A percentile compares a stretch with the other conserved stretches of the same genome.
Evolutionary conservation across 441 rosid species (phyloP).

Genomic region (Theobroma grandiflorum): DNA sequence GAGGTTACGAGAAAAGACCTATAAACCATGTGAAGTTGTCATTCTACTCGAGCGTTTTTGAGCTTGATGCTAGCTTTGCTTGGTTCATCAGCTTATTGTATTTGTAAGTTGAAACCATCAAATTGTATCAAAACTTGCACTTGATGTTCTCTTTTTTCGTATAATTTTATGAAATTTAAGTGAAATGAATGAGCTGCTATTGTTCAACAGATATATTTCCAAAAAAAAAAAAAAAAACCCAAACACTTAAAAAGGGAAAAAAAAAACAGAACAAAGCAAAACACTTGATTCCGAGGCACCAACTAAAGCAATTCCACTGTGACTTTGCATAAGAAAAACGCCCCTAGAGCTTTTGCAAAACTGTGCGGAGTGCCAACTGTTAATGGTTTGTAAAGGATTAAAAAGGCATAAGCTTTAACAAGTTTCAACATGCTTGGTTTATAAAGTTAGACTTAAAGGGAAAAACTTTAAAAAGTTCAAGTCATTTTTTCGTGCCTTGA

Average conservation of each 20-base stretch:
- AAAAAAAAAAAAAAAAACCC: no score
- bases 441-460: slow-evolving; percentile 38
- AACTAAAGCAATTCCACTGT: neutral
- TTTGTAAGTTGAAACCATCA: neutral
- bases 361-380: neutral
- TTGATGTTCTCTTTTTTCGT: neutral
- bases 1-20: neutral
- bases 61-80: neutral
- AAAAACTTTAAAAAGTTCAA: slow-evolving; percentile 47
- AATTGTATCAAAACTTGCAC: neutral
- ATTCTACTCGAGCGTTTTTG: neutral
- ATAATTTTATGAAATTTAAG: no score
- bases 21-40: neutral
- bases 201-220: neutral
- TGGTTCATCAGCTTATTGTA: neutral
- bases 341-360: neutral
- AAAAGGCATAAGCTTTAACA: slow-evolving; percentile 41
- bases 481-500: slow-evolving; percentile 41
- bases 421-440: slow-evolving; percentile 46
- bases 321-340: neutral
- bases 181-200: neutral
- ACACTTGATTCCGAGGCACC: neutral
- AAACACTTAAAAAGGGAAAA: no score
- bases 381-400: slow-evolving; percentile 7
- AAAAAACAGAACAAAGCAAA: no score